Percentiles rank a stretch among this genome's conserved stretches.
Conservation (phyloP, 106 monocot species). For the Platanthera zijinensis region DNA sequence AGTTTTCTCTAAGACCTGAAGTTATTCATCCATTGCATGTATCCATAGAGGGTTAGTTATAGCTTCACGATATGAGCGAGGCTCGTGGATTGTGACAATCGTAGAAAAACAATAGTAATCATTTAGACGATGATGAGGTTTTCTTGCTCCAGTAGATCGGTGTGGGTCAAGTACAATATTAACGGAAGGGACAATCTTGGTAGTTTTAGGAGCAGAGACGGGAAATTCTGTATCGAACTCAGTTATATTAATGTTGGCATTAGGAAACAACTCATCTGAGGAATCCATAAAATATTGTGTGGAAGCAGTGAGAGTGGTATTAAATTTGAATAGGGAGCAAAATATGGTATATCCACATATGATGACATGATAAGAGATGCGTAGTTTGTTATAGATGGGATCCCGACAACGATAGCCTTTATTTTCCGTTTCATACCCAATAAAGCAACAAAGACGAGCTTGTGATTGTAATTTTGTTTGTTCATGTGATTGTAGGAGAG, state of each 20-base stretch:
- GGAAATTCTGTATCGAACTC: neutral
- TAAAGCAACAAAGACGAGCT: neutral
- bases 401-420: constrained; percentile 2
- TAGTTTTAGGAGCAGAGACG: neutral
- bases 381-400: constrained; percentile 1
- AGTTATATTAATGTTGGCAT: neutral
- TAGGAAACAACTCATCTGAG: neutral
- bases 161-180: neutral
- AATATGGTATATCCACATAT: constrained; percentile 1
- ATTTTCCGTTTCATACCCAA: constrained; percentile 3
- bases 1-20: neutral
- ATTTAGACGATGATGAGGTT: neutral
- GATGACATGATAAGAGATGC: constrained; percentile 1
- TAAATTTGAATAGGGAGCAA: neutral
- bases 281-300: neutral
- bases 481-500: neutral
- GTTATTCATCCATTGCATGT: neutral
- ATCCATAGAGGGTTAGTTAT: neutral
- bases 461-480: neutral
- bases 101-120: constrained; percentile 5
- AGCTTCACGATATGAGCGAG: neutral
- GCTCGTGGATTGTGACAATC: neutral
- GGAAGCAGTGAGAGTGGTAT: neutral
- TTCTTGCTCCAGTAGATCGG: neutral
- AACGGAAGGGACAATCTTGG: too few relatives aligned